Evolutionary conservation across 2,329 filamentous ascomycete genomes (phyloP), one percentile per base, ranked within the genome.

Genomic region (Ophiostoma montium): DNA sequence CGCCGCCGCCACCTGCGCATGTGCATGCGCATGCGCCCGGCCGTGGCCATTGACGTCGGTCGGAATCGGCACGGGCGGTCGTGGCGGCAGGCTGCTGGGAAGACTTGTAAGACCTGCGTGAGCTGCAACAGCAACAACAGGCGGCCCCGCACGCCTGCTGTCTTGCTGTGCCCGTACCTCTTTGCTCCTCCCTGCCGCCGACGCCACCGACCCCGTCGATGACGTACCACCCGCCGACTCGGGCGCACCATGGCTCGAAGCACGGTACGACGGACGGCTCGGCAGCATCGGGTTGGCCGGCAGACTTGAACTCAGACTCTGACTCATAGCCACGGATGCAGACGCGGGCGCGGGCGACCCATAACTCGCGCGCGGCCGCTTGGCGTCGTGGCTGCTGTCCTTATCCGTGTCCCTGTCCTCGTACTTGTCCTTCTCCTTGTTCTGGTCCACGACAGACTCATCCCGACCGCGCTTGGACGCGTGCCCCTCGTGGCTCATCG

Each of bases 401-500:
- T 48, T 50, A 11, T 9, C n/a, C 1, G 23, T 3, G 8, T 36
- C 12, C 19, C 13, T 2, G 9, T 12, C n/a, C n/a, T n/a, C n/a
- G n/a, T n/a, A n/a, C n/a, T n/a, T 41, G 7, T 52, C 49, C 9
- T 48, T 50, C 11, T 9, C n/a, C 1, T 18, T 3, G 8, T 36
- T 12, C 19, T 12, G 2, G 9, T 12, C n/a, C n/a, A n/a, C n/a
- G n/a, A n/a, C n/a, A n/a, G n/a, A n/a, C n/a, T n/a, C 35, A 38
- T 51, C 50, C 9, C 47, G 46, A n/a, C 12, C 39, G 13, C 53
- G 51, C 19, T 56, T 56, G 15, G 49, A 49, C 9, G 21, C 39
- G 13, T 42, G 21, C 11, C 27, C 21, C 7, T 42, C 39, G 15
- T 27, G 19, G 23, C 7, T 16, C 3, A 31, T 31, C 21, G 39